Conservation (phyloP, 2,329 filamentous ascomycete genomes). For the Phoma sp. region DNA sequence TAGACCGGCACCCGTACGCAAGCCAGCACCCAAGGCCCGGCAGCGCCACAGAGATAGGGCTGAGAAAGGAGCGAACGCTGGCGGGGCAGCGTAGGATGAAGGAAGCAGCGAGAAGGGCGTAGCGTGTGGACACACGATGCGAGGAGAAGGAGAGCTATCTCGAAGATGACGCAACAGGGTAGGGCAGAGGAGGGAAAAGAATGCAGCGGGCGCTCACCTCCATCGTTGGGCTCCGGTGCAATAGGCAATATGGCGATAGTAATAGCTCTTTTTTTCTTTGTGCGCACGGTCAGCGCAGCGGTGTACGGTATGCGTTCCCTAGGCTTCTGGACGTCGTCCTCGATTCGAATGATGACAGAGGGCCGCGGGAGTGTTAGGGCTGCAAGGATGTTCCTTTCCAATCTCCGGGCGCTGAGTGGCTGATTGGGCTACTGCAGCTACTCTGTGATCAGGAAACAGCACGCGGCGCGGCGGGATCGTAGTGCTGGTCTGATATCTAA, state of each 20-base stretch:
- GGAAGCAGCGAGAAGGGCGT: constrained; percentile 1
- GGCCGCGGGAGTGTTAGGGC: constrained; percentile 14
- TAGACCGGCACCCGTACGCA: constrained; percentile 12
- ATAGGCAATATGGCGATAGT: constrained; percentile 13
- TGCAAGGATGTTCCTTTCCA: constrained; percentile 18
- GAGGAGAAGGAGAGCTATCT: constrained; percentile 14
- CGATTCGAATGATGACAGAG: constrained; percentile 16
- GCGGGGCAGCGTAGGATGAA: background rate
- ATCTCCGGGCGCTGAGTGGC: constrained; percentile 15
- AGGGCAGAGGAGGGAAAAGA: constrained; percentile 14
- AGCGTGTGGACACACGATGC: constrained; percentile 4
- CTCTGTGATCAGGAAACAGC: constrained; percentile 13
- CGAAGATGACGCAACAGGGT: constrained; percentile 16
- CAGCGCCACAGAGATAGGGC: constrained; percentile 31
- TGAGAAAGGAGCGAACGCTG: constrained; percentile 27
- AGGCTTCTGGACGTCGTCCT: constrained; percentile 19
- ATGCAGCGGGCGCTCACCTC: constrained; percentile 19
- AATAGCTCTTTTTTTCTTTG: constrained; percentile 18
- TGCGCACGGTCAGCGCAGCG: constrained; percentile 20
- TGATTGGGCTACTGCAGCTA: constrained; percentile 9
- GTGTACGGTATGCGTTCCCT: constrained; percentile 18
- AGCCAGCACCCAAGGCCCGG: constrained; percentile 39
- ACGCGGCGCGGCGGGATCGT: constrained; percentile 14
- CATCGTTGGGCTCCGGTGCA: constrained; percentile 20
- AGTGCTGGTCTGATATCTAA: background rate